Evolutionary conservation across 495 filamentous ascomycete species (phyloP).

Genomic region (Podospora australis): DNA sequence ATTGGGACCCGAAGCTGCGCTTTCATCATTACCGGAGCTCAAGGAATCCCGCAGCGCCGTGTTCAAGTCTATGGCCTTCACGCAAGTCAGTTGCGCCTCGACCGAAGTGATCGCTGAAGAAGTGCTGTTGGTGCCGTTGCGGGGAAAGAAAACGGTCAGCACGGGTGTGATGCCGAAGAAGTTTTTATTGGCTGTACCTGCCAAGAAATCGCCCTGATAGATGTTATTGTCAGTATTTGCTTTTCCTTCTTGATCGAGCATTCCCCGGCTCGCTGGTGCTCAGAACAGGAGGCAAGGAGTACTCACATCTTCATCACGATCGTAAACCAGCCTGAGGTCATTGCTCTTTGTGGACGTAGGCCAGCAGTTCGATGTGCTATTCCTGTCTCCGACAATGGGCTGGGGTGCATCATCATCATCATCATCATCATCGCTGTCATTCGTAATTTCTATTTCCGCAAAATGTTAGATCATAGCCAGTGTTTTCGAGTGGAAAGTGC

Average conservation of each 20-base stretch:
- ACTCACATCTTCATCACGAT: no score
- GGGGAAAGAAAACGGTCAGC: slow-evolving; percentile 4
- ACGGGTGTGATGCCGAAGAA: slow-evolving; percentile 8
- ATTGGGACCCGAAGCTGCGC: not conserved
- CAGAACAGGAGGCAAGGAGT: not conserved
- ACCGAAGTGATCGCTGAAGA: not conserved
- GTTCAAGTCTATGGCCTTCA: slow-evolving; percentile 6
- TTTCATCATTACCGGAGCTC: not conserved
- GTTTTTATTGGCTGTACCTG: not conserved
- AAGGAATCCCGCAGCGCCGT: not conserved
- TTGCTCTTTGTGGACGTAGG: slow-evolving; percentile 2
- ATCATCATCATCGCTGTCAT: no score
- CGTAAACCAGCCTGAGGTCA: not conserved
- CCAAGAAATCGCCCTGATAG: not conserved
- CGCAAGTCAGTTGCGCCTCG: slow-evolving; percentile 6
- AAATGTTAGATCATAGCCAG: no score
- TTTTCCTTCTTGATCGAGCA: no score
- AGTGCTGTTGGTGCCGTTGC: not conserved
- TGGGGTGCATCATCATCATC: not conserved
- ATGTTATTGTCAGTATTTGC: not conserved
- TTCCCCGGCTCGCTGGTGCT: not conserved
- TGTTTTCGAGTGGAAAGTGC: no score
- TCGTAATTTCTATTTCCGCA: no score
- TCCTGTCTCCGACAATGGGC: not conserved
- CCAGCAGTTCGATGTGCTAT: slow-evolving; percentile 1